These are phyloP conservation scores for Warburgia ugandensis DNA, from an alignment of 164 flowering plant species.

Conservation along the genomic window DNA sequence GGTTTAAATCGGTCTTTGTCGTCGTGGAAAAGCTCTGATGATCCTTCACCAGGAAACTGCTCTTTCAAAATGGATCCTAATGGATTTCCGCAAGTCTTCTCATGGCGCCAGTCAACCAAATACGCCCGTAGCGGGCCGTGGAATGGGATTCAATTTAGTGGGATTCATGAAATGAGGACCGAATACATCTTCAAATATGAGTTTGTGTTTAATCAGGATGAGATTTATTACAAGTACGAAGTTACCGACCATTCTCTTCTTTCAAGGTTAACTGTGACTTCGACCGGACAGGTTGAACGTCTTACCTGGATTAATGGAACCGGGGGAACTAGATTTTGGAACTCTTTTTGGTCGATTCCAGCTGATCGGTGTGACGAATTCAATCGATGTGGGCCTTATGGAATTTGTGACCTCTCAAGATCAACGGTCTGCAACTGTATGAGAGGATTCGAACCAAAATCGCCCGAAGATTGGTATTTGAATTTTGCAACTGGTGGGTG, in stretches of 20 bases:
- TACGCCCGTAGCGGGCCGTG: slow-evolving; percentile 8
- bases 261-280: slow-evolving; percentile 7
- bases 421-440: slow-evolving; percentile 30
- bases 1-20: neutral
- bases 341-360: neutral
- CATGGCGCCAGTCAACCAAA: neutral
- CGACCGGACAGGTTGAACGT: slow-evolving; percentile 3
- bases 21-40: slow-evolving; percentile 14
- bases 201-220: neutral
- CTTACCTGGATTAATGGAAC: slow-evolving; percentile 13
- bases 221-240: neutral
- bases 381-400: slow-evolving; percentile 28
- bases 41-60: neutral
- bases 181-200: neutral
- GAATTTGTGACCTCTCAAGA: slow-evolving; percentile 15
- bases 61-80: neutral
- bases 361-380: slow-evolving; percentile 22
- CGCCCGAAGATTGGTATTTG: slow-evolving; percentile 15
- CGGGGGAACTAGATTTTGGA: slow-evolving; percentile 17
- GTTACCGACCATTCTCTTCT: neutral
- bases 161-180: neutral
- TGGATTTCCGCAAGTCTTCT: neutral
- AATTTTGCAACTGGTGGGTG: slow-evolving; percentile 27
- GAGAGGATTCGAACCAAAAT: slow-evolving; percentile 30
- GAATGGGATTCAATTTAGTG: slow-evolving; percentile 2